Evolutionary conservation across 1,139 yeast species (phyloP).

Genomic region (Geotrichum macrosporum): DNA sequence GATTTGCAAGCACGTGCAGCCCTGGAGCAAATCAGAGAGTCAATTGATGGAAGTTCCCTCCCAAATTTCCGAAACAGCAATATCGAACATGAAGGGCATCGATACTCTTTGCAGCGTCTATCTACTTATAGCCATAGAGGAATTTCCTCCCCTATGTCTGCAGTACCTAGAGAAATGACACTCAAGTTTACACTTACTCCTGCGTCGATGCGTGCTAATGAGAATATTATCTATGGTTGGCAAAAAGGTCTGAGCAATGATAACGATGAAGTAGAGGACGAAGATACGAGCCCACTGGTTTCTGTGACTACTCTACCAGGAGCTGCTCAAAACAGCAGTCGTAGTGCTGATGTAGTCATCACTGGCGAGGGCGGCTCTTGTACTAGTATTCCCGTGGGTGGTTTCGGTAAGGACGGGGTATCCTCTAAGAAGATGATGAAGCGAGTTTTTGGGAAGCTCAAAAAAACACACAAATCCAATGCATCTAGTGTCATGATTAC

Average conservation of each 20-base stretch:
- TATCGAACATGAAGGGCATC: neutral
- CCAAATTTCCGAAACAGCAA: neutral
- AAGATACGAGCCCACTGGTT: neutral
- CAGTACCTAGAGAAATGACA: constrained; percentile 32
- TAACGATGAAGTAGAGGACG: constrained; percentile 5
- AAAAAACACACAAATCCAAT: constrained; percentile 10
- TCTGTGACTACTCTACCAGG: neutral
- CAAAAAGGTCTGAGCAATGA: constrained; percentile 28
- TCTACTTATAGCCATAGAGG: neutral
- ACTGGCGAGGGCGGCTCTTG: constrained; percentile 1
- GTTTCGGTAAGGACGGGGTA: constrained; percentile 24
- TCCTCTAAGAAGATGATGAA: constrained; percentile 24
- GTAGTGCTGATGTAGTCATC: constrained; percentile 3
- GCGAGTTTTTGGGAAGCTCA: constrained; percentile 31
- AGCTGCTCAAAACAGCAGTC: neutral
- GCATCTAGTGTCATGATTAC: constrained; percentile 18
- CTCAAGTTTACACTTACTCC: constrained; percentile 35
- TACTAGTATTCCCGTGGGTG: constrained; percentile 25
- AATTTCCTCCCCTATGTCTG: constrained; percentile 5
- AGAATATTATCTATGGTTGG: constrained; percentile 35
- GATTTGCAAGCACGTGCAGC: neutral
- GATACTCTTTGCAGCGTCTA: neutral
- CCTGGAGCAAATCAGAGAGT: neutral
- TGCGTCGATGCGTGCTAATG: constrained; percentile 34
- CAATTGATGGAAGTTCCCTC: neutral